Evolutionary conservation across 2,329 filamentous ascomycete species (phyloP).

Genomic region (Juglanconis oblonga): DNA sequence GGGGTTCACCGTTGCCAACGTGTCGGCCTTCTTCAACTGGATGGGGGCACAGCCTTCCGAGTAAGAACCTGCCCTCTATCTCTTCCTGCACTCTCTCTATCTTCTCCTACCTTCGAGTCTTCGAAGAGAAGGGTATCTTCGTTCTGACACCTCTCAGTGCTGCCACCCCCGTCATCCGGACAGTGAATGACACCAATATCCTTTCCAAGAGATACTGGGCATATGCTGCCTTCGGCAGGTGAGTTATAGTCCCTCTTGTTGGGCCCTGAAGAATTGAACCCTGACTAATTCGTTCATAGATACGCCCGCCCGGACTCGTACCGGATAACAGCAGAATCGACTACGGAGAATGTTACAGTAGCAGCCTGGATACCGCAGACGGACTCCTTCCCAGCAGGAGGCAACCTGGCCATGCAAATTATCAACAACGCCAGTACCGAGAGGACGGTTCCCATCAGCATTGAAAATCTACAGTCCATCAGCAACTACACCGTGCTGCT

Average conservation of each 20-base stretch:
- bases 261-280: not conserved
- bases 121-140: too few relatives aligned
- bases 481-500: constrained; percentile 6
- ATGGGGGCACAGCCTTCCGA: constrained; percentile 14
- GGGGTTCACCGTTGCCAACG: constrained; percentile 14
- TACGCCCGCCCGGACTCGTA: constrained; percentile 14
- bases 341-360: constrained; percentile 9
- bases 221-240: constrained; percentile 12
- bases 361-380: constrained; percentile 8
- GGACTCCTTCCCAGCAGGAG: constrained; percentile 7
- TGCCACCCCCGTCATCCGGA: constrained; percentile 7
- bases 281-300: not conserved
- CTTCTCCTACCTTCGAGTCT: too few relatives aligned
- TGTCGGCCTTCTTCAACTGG: constrained; percentile 17
- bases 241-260: not conserved
- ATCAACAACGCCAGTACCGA: constrained; percentile 14
- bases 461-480: not conserved
- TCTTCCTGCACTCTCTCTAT: not conserved
- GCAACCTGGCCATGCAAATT: constrained; percentile 17
- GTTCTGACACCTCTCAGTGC: not conserved
- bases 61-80: not conserved
- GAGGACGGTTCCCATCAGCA: not conserved
- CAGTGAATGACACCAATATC: constrained; percentile 10
- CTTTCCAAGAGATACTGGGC: constrained; percentile 11
- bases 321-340: constrained; percentile 6